These are phyloP conservation scores for Colletotrichum chlorophyti DNA, from an alignment of 2,329 filamentous ascomycete genomes.

Conservation along the genomic window DNA sequence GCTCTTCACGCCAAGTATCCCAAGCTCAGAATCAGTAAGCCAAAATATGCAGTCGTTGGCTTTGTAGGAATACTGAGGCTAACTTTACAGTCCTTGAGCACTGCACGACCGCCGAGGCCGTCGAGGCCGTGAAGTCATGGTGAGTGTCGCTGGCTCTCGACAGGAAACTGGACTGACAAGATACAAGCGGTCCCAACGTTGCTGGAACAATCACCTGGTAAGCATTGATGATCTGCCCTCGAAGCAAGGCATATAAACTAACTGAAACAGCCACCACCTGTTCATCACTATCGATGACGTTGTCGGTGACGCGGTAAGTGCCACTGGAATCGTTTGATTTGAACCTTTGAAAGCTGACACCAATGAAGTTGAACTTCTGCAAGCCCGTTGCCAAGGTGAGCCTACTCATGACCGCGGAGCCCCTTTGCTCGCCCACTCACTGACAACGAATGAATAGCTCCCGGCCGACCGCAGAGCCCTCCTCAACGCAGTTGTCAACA, in stretches of 20 bases:
- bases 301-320: slow-evolving; percentile 57
- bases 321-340: slow-evolving; percentile 7
- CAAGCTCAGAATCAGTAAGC: slow-evolving; percentile 60
- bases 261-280: slow-evolving; percentile 74
- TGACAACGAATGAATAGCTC: background rate
- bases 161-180: slow-evolving; percentile 31
- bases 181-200: slow-evolving; percentile 78
- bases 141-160: background rate
- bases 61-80: background rate
- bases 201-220: slow-evolving; percentile 49
- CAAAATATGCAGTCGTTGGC: no score
- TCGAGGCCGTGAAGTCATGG: slow-evolving; percentile 68
- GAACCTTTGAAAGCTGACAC: background rate
- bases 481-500: slow-evolving; percentile 66
- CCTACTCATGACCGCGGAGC: background rate
- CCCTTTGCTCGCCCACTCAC: no score
- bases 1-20: slow-evolving; percentile 80
- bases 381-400: slow-evolving; percentile 76
- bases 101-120: slow-evolving; percentile 83
- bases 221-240: slow-evolving; percentile 4
- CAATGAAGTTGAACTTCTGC: slow-evolving; percentile 64
- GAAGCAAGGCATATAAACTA: background rate
- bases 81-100: slow-evolving; percentile 69
- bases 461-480: slow-evolving; percentile 77
- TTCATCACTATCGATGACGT: slow-evolving; percentile 79